Conservation (phyloP, 2,329 filamentous ascomycete species). For the Chaetomium sp. region DNA sequence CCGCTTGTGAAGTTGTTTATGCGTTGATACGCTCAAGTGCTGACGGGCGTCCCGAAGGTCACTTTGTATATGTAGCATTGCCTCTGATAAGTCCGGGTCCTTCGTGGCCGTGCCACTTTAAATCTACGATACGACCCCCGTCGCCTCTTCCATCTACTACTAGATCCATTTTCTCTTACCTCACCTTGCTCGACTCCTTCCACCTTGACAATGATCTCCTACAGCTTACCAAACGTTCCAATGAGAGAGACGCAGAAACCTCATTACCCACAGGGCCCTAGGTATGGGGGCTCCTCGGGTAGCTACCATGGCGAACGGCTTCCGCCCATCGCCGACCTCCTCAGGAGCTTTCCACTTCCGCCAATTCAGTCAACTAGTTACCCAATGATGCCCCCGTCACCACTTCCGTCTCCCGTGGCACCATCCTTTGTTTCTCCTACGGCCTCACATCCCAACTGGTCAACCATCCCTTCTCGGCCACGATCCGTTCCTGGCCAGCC, state of each 20-base stretch:
- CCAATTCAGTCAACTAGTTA: not conserved
- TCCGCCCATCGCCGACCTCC: conserved; percentile 14
- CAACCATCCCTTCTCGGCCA: not conserved
- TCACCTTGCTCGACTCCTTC: too few species aligned
- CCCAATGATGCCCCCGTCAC: not conserved
- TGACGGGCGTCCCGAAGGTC: too few species aligned
- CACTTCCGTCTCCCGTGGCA: conserved; percentile 5
- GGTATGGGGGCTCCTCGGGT: not conserved
- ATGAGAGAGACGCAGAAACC: conserved; percentile 1
- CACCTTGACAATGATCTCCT: not conserved
- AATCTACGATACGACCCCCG: too few species aligned
- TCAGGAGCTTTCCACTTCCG: conserved; percentile 8
- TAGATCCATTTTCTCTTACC: not conserved
- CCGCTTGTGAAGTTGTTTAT: too few species aligned
- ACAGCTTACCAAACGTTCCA: not conserved
- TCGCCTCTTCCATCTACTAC: not conserved
- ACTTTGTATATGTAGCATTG: too few species aligned
- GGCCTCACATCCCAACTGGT: not conserved
- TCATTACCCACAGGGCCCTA: not conserved
- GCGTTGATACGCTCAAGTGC: too few species aligned
- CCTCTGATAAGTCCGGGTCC: too few species aligned
- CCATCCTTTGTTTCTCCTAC: not conserved
- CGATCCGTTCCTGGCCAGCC: not conserved
- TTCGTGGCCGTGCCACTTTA: too few species aligned
- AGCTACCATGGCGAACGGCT: conserved; percentile 1